Percentiles rank a stretch among this genome's conserved stretches.
Evolutionary conservation across 1,284 basidiomycete genomes (phyloP).

Genomic region (Cerioporus squamosus): DNA sequence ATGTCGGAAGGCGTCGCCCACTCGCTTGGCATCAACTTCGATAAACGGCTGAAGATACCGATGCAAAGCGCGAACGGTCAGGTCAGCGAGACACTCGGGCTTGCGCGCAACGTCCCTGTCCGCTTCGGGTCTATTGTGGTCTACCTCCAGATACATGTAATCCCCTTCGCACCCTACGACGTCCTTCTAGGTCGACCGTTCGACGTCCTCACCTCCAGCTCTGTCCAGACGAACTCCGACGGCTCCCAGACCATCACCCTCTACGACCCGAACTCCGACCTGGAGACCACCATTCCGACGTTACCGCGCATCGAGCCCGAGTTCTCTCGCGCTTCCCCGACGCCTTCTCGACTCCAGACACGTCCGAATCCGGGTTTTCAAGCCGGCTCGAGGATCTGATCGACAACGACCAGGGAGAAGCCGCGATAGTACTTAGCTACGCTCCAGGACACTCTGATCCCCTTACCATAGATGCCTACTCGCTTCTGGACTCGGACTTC

Average conservation of each 20-base stretch:
- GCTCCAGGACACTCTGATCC: neutral
- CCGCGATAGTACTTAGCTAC: conserved; percentile 6
- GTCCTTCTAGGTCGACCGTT: conserved; percentile 40
- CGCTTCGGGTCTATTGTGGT: conserved; percentile 12
- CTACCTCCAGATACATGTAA: conserved; percentile 31
- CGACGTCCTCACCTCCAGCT: conserved; percentile 33
- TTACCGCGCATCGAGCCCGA: neutral
- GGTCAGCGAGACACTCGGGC: conserved; percentile 27
- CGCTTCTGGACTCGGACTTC: neutral
- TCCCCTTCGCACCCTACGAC: conserved; percentile 34
- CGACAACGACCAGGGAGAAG: conserved; percentile 5
- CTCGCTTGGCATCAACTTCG: conserved; percentile 21
- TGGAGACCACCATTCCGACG: conserved; percentile 27
- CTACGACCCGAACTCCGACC: conserved; percentile 29
- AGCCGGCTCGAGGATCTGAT: conserved; percentile 11
- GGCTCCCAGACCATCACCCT: conserved; percentile 31
- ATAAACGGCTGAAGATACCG: conserved; percentile 19
- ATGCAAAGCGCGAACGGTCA: conserved; percentile 34
- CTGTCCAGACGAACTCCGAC: conserved; percentile 25
- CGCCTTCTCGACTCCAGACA: neutral
- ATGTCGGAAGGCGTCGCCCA: conserved; percentile 28
- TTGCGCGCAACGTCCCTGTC: conserved; percentile 29
- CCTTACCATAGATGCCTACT: conserved; percentile 5
- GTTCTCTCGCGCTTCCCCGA: conserved; percentile 1
- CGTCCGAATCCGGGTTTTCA: conserved; percentile 12